These are phyloP conservation scores for Globisporangium solare DNA, from an alignment of 352 stramenopile species.

Conservation along the genomic window DNA sequence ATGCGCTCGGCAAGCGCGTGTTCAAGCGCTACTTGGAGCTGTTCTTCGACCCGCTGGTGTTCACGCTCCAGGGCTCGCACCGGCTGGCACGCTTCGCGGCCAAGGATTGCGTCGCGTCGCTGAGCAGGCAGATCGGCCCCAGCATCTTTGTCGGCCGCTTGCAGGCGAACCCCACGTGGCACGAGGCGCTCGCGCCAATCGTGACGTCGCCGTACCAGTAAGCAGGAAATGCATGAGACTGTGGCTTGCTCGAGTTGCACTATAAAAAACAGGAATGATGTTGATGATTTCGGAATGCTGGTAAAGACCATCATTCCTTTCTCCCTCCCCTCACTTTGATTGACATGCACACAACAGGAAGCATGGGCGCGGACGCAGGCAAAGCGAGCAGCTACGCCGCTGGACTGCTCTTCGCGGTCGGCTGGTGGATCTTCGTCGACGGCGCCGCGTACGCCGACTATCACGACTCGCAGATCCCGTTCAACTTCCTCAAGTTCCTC, in stretches of 20 bases:
- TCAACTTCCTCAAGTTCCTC: constrained; percentile 55
- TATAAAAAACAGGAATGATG: not conserved
- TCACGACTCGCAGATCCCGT: constrained; percentile 47
- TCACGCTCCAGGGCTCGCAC: constrained; percentile 69
- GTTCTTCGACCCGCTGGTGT: constrained; percentile 81
- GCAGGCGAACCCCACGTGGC: constrained; percentile 64
- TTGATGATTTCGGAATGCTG: not conserved
- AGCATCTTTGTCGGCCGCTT: constrained; percentile 80
- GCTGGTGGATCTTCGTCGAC: constrained; percentile 62
- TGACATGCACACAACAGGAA: constrained; percentile 2
- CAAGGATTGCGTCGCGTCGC: constrained; percentile 64
- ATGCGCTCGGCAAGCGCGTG: constrained; percentile 70
- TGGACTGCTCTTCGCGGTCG: constrained; percentile 45
- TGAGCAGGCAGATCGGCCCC: constrained; percentile 75
- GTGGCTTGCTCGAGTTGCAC: not conserved
- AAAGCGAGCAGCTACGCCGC: constrained; percentile 41
- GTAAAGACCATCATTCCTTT: constrained; percentile 1
- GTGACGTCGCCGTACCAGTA: constrained; percentile 10
- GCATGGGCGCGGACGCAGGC: constrained; percentile 26
- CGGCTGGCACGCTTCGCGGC: constrained; percentile 70
- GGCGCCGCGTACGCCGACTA: constrained; percentile 36
- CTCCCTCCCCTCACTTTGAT: not conserved
- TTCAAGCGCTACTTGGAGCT: constrained; percentile 85
- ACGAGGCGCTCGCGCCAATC: constrained; percentile 45
- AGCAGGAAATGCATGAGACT: not conserved